Evolutionary conservation across 2,329 filamentous ascomycete species (phyloP).

Genomic region (Grosmannia clavigera): DNA sequence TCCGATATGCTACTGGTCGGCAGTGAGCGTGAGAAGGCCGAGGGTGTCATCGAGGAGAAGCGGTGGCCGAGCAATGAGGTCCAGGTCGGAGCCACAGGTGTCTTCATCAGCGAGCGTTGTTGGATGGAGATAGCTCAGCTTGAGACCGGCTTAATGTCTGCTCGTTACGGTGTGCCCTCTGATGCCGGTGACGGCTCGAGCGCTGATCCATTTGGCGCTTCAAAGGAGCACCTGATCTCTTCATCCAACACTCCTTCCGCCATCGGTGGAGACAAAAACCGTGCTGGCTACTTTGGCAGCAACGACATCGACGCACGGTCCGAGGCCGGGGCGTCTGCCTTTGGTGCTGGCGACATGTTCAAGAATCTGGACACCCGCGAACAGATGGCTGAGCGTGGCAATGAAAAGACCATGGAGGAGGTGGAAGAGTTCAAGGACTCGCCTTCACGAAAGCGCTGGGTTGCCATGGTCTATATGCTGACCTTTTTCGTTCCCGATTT

Average conservation of each 20-base stretch:
- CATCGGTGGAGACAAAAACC: conserved; percentile 60
- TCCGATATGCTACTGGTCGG: conserved; percentile 76
- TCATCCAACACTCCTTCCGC: conserved; percentile 34
- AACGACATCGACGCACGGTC: conserved; percentile 76
- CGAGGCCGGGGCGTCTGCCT: conserved; percentile 82
- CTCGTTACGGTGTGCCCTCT: conserved; percentile 40
- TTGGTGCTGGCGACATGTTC: conserved; percentile 94
- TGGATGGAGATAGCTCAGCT: conserved; percentile 85
- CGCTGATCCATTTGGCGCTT: conserved; percentile 47
- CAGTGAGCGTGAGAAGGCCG: conserved; percentile 82
- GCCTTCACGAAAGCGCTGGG: conserved; percentile 76
- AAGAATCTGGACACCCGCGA: conserved; percentile 88
- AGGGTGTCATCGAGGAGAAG: conserved; percentile 83
- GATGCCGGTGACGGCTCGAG: conserved; percentile 52
- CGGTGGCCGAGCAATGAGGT: conserved; percentile 90
- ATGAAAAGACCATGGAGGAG: conserved; percentile 79
- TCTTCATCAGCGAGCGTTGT: conserved; percentile 90
- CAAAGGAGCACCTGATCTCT: conserved; percentile 47
- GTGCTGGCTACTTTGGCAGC: conserved; percentile 67
- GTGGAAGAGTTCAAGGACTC: conserved; percentile 76
- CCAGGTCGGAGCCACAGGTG: conserved; percentile 76
- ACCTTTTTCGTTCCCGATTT: conserved; percentile 88
- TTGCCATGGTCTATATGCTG: conserved; percentile 68
- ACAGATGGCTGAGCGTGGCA: conserved; percentile 89
- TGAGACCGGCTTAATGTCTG: conserved; percentile 44